Conservation (phyloP, 2,329 filamentous ascomycete species). For the Acrodontium crateriforme region DNA sequence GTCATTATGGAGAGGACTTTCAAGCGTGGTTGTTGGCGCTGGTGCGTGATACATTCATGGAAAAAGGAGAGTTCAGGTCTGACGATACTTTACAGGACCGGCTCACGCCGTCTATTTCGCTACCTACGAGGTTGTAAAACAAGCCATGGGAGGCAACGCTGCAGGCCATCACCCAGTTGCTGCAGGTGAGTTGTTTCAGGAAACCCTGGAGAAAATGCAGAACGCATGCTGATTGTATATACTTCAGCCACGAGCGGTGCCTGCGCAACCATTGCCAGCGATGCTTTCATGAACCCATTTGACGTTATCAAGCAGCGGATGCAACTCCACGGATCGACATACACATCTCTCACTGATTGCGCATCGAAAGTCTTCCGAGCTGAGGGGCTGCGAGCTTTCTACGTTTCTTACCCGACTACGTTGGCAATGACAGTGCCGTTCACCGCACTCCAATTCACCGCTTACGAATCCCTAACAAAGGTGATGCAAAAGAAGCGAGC, state of each 20-base stretch:
- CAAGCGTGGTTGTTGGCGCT: slow-evolving; percentile 88
- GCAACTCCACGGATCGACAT: slow-evolving; percentile 93
- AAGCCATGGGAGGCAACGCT: slow-evolving; percentile 84
- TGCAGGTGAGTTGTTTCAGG: slow-evolving; percentile 48
- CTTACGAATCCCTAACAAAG: slow-evolving; percentile 93
- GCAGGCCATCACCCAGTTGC: slow-evolving; percentile 84
- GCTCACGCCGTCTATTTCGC: slow-evolving; percentile 98
- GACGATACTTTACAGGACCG: slow-evolving; percentile 49
- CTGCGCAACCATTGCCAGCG: slow-evolving; percentile 88
- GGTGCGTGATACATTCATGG: slow-evolving; percentile 39
- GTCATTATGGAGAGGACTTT: slow-evolving; percentile 91
- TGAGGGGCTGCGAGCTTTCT: slow-evolving; percentile 85
- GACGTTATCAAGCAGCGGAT: slow-evolving; percentile 99
- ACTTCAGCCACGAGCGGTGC: slow-evolving; percentile 80
- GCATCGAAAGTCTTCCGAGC: slow-evolving; percentile 73
- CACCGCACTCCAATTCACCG: slow-evolving; percentile 90
- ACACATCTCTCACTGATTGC: slow-evolving; percentile 76
- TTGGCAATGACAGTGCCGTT: slow-evolving; percentile 98
- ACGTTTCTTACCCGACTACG: slow-evolving; percentile 95
- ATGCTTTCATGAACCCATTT: slow-evolving; percentile 98
- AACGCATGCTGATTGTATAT: slow-evolving; percentile 21
- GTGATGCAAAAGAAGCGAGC: slow-evolving; percentile 54
- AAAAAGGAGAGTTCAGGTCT: slow-evolving; percentile 3
- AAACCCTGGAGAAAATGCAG: neutral
- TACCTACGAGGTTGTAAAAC: slow-evolving; percentile 94